phyloP scores from a whole-genome alignment of 306 rosid species.

The Rosa rugosa region DNA sequence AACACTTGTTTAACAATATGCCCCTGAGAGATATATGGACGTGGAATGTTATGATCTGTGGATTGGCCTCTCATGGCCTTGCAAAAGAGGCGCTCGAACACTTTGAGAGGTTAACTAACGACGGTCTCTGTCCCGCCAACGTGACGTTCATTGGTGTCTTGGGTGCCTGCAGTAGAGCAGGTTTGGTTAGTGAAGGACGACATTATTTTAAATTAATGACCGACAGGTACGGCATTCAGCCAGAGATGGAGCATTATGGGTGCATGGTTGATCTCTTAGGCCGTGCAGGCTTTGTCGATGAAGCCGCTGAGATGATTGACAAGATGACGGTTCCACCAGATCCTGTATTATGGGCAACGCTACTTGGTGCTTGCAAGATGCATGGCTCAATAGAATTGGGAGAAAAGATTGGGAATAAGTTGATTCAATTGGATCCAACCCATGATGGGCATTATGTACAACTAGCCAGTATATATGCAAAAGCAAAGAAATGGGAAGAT shows the following conservation, averaged over 20 bases:
- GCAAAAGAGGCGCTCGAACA: conserved; percentile 53
- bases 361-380: conserved; percentile 68
- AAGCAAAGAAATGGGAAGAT: conserved; percentile 80
- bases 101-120: conserved; percentile 45
- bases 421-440: conserved; percentile 65
- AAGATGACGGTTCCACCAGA: conserved; percentile 53
- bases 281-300: conserved; percentile 62
- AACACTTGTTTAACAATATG: conserved; percentile 50
- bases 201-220: conserved; percentile 60
- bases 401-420: conserved; percentile 64
- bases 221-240: conserved; percentile 46
- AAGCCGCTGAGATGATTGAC: conserved; percentile 54
- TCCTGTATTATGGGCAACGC: conserved; percentile 71
- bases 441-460: conserved; percentile 84
- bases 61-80: conserved; percentile 66
- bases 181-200: conserved; percentile 60
- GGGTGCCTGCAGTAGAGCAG: conserved; percentile 74
- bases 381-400: conserved; percentile 66
- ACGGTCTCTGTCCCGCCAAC: conserved; percentile 54
- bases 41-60: conserved; percentile 84
- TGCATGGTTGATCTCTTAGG: conserved; percentile 84
- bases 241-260: conserved; percentile 88
- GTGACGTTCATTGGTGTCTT: conserved; percentile 72
- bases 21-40: conserved; percentile 56
- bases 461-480: conserved; percentile 65